Evolutionary conservation across 495 filamentous ascomycete species (phyloP).

Genomic region (Endocarpon pusillum): DNA sequence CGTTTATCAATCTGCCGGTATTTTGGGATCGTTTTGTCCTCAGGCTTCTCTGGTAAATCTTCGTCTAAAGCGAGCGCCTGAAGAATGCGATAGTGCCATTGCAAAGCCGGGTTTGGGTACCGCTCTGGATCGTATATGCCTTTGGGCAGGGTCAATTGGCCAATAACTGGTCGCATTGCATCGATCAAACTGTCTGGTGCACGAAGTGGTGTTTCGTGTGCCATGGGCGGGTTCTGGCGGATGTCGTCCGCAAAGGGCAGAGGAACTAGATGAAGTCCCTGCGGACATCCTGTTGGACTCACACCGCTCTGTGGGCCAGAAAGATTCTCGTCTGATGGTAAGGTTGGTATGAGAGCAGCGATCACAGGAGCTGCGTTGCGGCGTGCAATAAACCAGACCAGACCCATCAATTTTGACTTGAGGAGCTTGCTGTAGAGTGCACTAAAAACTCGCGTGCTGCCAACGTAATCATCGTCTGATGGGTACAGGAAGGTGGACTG

Average conservation of each 20-base stretch:
- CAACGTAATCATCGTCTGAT: conserved; percentile 74
- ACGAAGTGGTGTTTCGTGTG: conserved; percentile 29
- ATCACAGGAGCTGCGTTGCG: conserved; percentile 60
- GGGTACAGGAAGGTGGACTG: conserved; percentile 89
- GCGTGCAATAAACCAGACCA: conserved; percentile 82
- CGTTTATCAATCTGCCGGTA: conserved; percentile 77
- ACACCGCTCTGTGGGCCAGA: too few relatives aligned
- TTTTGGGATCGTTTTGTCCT: conserved; percentile 75
- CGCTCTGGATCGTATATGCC: conserved; percentile 64
- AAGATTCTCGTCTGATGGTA: conserved; percentile 44
- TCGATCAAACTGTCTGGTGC: conserved; percentile 59
- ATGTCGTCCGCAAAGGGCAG: conserved; percentile 88
- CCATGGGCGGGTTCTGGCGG: conserved; percentile 43
- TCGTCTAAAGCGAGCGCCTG: conserved; percentile 88
- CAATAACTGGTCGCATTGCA: conserved; percentile 60
- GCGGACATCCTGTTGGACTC: conserved; percentile 38
- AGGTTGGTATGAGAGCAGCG: conserved; percentile 64
- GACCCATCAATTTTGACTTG: conserved; percentile 53
- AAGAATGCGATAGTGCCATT: conserved; percentile 95
- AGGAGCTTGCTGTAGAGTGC: conserved; percentile 79
- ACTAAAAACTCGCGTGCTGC: conserved; percentile 82
- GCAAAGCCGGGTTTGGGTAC: conserved; percentile 86
- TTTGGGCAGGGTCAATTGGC: conserved; percentile 80
- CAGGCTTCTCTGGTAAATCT: conserved; percentile 60
- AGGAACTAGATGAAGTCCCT: conserved; percentile 77